Evolutionary conservation across 2,329 filamentous ascomycete species (phyloP), one percentile per base, ranked within the genome.

Genomic region (Arthroderma sp.): DNA sequence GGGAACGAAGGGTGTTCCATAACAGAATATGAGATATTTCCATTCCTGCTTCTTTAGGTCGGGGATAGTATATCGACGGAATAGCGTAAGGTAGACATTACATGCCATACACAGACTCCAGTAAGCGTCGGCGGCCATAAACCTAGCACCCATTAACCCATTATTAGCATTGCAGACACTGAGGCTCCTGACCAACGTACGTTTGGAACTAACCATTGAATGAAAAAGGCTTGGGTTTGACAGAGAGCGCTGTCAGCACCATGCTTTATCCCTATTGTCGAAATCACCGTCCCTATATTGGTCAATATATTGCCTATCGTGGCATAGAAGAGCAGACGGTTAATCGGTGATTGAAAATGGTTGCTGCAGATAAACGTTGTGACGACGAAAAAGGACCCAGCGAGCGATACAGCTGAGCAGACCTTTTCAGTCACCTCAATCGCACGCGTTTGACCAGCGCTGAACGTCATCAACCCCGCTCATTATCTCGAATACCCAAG

Each of bases 41-140:
- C 80, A 74, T 57, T 91, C 85, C 57, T 89, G 72, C 38, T 63
- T 69, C 7, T 77, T 77, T 9, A 91, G 66, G 43, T 74, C 72
- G 3, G 70, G 63, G 1, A 79, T 75, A 47, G 82, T 77, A 53
- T 80, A 88, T 50, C 82, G 83, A 55, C 70, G 72, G 61, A 86
- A 87, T 56, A 91, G 86, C 0, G 84, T 87, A 9, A 89, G 64
- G 59, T 85, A 85, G 42, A 91, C 85, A 57, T 91, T 93, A 52
- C 80, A 72, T 1, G 85, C 83, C 85, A 93, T 91, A 44, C 81
- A 78, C 47, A 88, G 70, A 1, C 81, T 83, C 83, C 81, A 88
- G 38, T 82, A 70, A 1, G 81, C 78, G 65, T 86, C 82, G 4
- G 82, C 81, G 1, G 80, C 79, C 72, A 85, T 78, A 58, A 87